Base-by-base conservation (phyloP, 2,329 filamentous ascomycete species). In the Nemania diffusa region DNA sequence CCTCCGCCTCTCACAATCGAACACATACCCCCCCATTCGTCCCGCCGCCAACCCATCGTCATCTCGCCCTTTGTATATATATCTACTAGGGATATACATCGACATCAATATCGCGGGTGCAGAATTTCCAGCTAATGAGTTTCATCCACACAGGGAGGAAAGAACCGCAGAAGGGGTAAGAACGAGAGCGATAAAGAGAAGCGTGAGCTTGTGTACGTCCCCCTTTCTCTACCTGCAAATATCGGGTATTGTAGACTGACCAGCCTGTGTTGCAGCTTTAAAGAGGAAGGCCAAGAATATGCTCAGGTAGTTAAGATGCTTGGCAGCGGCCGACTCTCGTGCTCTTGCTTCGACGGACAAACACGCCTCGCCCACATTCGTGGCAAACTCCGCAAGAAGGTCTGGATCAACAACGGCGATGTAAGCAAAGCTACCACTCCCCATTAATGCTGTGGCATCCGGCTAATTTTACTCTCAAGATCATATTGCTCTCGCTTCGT, bases 111-210 rank as follows among this genome's bases (percentile, higher is more conserved):
- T 46, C 40, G 42, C 26, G 24, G 5, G 51, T 24, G 17, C 15
- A 11, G 15, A n/a, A 42, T 22, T 2, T n/a, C 8, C 80, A 15
- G 64, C 73, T 73, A 48, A 74, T 73, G 79, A 73, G 32, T 27
- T 58, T 62, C 65, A 67, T 69, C 24, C 48, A 62, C 76, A 88
- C 77, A 96, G 93, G 95, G 95, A 83, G 95, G 95, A 85, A 98
- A 98, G 89, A 98, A 98, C 85, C 88, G 95, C 84, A 92, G 95
- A 89, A 90, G 96, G 85, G 95, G 95, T 84, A 98, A 97, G 91
- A 97, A 97, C 88, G 93, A 97, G 85, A 97, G 96, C 84, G 96
- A 98, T 87, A 97, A 97, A 80, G 94, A 97, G 86, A 97, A 97
- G 88, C 94, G 95, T 82, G 95, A 98, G 83, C 88, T 98, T 78